Conservation (phyloP, 2,329 filamentous ascomycete genomes). For the Diaporthe sp. region DNA sequence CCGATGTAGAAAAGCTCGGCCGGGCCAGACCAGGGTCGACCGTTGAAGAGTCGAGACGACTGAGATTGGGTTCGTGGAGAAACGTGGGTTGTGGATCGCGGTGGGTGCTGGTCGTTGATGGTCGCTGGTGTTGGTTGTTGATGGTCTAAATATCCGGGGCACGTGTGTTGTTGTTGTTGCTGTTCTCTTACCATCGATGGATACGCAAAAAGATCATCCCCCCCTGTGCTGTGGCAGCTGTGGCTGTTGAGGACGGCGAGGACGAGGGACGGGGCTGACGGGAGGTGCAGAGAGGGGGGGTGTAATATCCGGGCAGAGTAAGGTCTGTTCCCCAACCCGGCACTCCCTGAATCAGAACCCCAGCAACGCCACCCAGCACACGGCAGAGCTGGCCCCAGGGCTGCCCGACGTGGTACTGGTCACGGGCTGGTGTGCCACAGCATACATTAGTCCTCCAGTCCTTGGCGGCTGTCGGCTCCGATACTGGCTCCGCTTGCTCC, state of each 20-base stretch:
- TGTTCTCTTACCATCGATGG: background rate
- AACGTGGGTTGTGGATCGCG: conserved; percentile 7
- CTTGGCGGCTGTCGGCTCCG: background rate
- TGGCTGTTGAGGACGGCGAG: conserved; percentile 25
- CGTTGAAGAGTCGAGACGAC: background rate
- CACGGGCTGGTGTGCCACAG: conserved; percentile 11
- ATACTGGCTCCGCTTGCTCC: background rate
- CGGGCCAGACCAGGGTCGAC: conserved; percentile 31
- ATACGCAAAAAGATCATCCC: background rate
- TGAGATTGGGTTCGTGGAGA: conserved; percentile 18
- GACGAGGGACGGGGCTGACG: conserved; percentile 2
- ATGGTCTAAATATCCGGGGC: background rate
- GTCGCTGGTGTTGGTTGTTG: background rate
- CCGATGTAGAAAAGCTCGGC: conserved; percentile 36
- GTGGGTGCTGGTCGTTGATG: conserved; percentile 5
- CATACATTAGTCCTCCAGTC: background rate
- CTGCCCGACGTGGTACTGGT: background rate
- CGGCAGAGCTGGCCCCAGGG: background rate
- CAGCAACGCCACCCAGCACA: conserved; percentile 4
- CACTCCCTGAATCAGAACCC: conserved; percentile 16
- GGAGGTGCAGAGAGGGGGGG: conserved; percentile 1
- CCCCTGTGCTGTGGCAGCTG: conserved; percentile 5
- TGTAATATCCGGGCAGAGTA: conserved; percentile 28
- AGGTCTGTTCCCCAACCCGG: background rate
- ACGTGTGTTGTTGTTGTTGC: background rate